Base-by-base conservation (phyloP, 495 filamentous ascomycete genomes). In the Saxispiralis lemnorum region DNA sequence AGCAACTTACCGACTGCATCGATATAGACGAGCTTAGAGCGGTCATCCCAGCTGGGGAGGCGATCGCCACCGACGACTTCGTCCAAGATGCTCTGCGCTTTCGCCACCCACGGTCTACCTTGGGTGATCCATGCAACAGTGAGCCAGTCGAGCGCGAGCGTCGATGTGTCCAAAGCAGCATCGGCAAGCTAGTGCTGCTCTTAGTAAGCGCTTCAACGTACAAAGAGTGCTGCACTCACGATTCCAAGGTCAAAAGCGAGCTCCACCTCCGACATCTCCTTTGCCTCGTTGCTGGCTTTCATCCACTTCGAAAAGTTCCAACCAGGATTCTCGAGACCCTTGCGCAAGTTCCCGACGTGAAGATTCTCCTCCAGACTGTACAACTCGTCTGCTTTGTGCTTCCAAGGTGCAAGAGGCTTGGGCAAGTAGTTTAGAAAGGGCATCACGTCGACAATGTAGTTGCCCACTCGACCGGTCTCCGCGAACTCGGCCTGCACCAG, bases 351-450 rank as follows among this genome's bases (percentile, higher is more conserved):
- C 10, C 18, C 35, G 6, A 48, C 38, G 28, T 51, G 46, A 7
- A 51, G 31, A 17, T 45, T 37, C 2, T 41, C 20, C 32, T 59
- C 51, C 12, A 51, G 19, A 15, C 50, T 14, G 31, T 42, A 41
- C 7, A 60, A 52, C 49, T 1, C 13, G 6, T 54, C 51, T 12
- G 46, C 51, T 7, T 44, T n/a, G 0, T 52, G 50, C 44, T 56
- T 59, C 63, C 63, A 66, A 0, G 61, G 58, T 0, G 54, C 56
- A 1, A 63, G 38, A 7, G 51, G 48, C 1, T 37, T 14, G 1
- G 63, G 61, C 2, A 64, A 50, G 20, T 59, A 40, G 28, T 61
- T 61, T 3, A 64, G 45, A 7, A 51, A 16, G 2, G 63, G 62
- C 20, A 66, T 41, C 13, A 59, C 31, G 41, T 66, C 62, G 2